Evolutionary conservation across 108 stramenopile genomes (phyloP), one percentile per base, ranked within the genome.

Genomic region (Poteriospumella lacustris): DNA sequence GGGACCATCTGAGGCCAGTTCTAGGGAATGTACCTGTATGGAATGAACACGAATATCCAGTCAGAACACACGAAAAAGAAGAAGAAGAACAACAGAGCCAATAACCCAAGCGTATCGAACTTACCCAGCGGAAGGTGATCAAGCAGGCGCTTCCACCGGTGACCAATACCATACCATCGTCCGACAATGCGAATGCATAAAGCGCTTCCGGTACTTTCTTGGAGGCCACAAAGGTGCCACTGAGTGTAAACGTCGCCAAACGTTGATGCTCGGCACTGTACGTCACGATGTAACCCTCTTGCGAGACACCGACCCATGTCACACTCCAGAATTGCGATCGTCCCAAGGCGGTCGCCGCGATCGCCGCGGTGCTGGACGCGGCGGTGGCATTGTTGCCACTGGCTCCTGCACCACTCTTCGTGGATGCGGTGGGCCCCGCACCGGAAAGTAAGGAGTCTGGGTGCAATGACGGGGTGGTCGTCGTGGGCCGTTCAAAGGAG

Each of bases 221-320:
- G 26, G 5, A 5, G 5, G 9, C 12, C 24, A 73, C 28, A 5
- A 34, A 73, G 24, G 9, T 5, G 28, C 70, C 70, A 56, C 36
- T 73, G 12, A 34, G 12, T 5, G 40, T 73, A 24, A 33, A 73
- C 12, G 12, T 73, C n/a, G n/a, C 12, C 28, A 73, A 33, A 5
- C 5, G 38, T 3, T 73, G 70, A 33, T 38, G 31, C 5, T 73
- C 70, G n/a, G 3, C 24, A 5, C 26, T 3, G 31, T 34, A 73
- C 5, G 47, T 24, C 44, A 73, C 70, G 31, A 73, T 56, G 31
- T 73, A 38, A 19, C 29, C 12, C 5, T 73, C 70, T 29, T 33
- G 5, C 9, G 70, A 52, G 15, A 73, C 36, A 19, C 64, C 12
- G 26, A 73, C 70, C 70, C 70, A 73, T n/a, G n/a, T n/a, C n/a